A percentile compares a stretch with the other conserved stretches of the same genome.
Conservation (phyloP, 331 rosid genomes). For the Arachis monticola region DNA sequence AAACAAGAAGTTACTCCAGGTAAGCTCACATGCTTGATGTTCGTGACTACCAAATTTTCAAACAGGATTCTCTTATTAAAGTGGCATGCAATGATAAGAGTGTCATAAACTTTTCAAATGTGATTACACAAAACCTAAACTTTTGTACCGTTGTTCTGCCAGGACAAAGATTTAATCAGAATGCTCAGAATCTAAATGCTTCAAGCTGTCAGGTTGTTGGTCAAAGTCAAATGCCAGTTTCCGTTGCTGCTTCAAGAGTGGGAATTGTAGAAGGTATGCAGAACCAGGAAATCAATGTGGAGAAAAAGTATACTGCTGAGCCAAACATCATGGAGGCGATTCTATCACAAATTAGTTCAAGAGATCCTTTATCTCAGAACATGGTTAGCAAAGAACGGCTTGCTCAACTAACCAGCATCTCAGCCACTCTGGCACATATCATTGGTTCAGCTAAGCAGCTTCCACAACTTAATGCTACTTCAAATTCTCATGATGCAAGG, state of each 20-base stretch:
- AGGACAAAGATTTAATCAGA: slow-evolving; percentile 57
- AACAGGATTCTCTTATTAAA: slow-evolving; percentile 42
- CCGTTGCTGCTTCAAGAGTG: slow-evolving; percentile 53
- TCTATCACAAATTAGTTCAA: slow-evolving; percentile 51
- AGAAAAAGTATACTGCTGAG: slow-evolving; percentile 46
- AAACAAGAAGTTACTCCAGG: slow-evolving; percentile 56
- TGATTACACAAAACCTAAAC: slow-evolving; percentile 43
- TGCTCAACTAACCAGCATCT: slow-evolving; percentile 61
- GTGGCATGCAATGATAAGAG: slow-evolving; percentile 46
- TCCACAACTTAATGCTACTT: slow-evolving; percentile 67
- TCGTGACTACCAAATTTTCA: slow-evolving; percentile 39
- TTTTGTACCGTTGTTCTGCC: slow-evolving; percentile 46
- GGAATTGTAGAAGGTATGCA: slow-evolving; percentile 50
- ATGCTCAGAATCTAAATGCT: slow-evolving; percentile 47
- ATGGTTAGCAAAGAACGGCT: slow-evolving; percentile 64
- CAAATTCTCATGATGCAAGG: slow-evolving; percentile 50
- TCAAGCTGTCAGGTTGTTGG: slow-evolving; percentile 46
- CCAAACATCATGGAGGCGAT: slow-evolving; percentile 53
- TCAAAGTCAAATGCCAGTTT: slow-evolving; percentile 56
- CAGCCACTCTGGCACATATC: slow-evolving; percentile 77
- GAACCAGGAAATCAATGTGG: slow-evolving; percentile 42
- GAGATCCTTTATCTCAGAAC: slow-evolving; percentile 51
- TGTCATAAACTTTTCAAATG: slow-evolving; percentile 35
- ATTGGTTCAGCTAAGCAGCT: slow-evolving; percentile 67
- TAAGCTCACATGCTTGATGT: slow-evolving; percentile 47